phyloP scores from a whole-genome alignment of 169 alveolate genomes.

The Perkinsus chesapeaki region DNA sequence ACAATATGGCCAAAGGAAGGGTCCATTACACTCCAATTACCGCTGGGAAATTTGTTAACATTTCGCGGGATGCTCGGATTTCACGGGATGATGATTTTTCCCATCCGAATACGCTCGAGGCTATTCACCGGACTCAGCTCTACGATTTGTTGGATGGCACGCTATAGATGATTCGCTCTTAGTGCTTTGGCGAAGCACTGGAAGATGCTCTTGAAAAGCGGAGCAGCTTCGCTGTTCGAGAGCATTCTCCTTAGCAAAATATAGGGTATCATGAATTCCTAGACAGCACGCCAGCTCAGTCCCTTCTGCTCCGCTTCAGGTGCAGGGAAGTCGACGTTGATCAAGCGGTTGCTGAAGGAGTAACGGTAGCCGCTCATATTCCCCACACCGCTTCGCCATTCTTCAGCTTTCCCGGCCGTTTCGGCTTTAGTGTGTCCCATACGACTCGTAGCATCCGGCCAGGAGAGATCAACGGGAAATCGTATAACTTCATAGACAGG shows the following conservation, averaged over 20 bases:
- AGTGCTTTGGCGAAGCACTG: no score
- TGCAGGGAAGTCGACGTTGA: neutral
- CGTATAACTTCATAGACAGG: neutral
- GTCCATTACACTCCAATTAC: no score
- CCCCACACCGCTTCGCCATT: neutral
- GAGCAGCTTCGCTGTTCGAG: no score
- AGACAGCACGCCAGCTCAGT: neutral
- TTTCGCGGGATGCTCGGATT: no score
- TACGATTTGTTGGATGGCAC: no score
- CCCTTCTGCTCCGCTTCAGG: neutral
- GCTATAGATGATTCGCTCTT: no score
- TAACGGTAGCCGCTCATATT: neutral
- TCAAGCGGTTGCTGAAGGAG: neutral
- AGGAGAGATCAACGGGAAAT: neutral
- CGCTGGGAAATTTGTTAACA: no score
- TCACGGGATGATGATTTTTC: no score
- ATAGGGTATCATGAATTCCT: no score
- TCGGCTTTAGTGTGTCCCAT: neutral
- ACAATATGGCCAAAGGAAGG: neutral
- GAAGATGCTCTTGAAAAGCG: no score
- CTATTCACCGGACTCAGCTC: neutral
- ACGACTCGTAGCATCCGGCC: neutral
- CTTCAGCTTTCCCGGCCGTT: neutral
- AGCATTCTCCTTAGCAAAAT: no score
- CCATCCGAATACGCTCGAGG: neutral